These are phyloP conservation scores for Phaeoacremonium minimum DNA, from an alignment of 2,329 filamentous ascomycete genomes.

Conservation along the genomic window DNA sequence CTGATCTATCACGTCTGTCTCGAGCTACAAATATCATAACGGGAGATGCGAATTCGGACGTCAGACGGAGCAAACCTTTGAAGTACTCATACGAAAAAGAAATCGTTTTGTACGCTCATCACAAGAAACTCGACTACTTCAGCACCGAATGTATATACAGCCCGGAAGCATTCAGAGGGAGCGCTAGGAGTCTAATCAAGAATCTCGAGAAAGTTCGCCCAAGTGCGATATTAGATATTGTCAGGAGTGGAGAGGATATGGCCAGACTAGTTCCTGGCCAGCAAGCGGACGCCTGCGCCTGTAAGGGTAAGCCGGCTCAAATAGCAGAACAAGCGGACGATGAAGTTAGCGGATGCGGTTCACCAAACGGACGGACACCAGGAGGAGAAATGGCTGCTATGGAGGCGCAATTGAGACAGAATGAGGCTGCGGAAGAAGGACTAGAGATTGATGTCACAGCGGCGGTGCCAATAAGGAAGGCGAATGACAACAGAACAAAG, in stretches of 20 bases:
- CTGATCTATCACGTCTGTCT: constrained; percentile 81
- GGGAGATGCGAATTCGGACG: constrained; percentile 71
- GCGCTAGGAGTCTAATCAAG: constrained; percentile 87
- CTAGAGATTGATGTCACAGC: constrained; percentile 65
- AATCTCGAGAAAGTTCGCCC: constrained; percentile 89
- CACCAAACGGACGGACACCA: constrained; percentile 58
- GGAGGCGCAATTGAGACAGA: constrained; percentile 66
- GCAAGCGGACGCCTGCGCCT: constrained; percentile 39
- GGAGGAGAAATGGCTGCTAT: constrained; percentile 79
- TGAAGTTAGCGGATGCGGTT: constrained; percentile 70
- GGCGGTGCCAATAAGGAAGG: constrained; percentile 28
- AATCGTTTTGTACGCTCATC: constrained; percentile 94
- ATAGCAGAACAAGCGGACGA: constrained; percentile 35
- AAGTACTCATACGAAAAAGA: constrained; percentile 99
- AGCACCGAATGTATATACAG: constrained; percentile 98
- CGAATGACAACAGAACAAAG: no score
- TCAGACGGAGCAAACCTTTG: constrained; percentile 91
- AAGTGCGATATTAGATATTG: constrained; percentile 91
- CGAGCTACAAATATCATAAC: constrained; percentile 89
- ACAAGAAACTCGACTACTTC: constrained; percentile 97
- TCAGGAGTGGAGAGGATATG: constrained; percentile 95
- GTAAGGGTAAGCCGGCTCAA: constrained; percentile 35
- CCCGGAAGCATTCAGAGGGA: constrained; percentile 92
- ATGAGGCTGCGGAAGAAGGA: constrained; percentile 54
- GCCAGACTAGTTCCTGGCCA: constrained; percentile 72